Evolutionary conservation across 2,329 filamentous ascomycete species (phyloP), one percentile per base, ranked within the genome.

Genomic region (Metarhizium sp.): DNA sequence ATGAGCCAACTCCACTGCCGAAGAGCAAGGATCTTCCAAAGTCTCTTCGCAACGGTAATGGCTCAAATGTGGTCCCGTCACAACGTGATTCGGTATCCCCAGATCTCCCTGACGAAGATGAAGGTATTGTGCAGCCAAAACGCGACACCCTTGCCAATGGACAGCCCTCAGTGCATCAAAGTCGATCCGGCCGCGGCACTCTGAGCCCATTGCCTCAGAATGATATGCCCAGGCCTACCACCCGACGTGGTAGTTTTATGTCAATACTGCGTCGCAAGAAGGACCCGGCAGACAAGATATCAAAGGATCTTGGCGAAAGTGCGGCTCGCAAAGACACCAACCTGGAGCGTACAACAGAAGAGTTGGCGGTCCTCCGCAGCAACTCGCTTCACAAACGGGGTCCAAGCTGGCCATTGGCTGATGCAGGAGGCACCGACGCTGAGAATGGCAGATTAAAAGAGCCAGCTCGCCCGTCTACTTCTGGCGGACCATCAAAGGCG

Each of bases 241-340:
- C 54, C 7, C 71, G 74, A 36, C 72, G 75, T 50, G 77, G 71
- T 55, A 81, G 79, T 58, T 70, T 85, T 57, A 77, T 84, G 69
- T 76, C 76, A 2, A 81, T 81, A 4, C 69, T 90, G n/a, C 80
- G 84, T 42, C 83, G 87, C 54, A 87, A 84, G 66, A 74, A 71
- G 46, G 76, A 80, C 58, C 63, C 72, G 30, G 64, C 71, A 55
- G 71, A 75, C 50, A 81, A 78, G 62, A 78, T 86, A 20, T 74
- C 78, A 36, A 81, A 82, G 42, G 78, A 78, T 25, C 63, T 72
- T 10, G 64, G 69, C 13, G 84, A 86, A 60, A 85, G 78, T 59
- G 78, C 79, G 2, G 82, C 84, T 1, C 74, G 84, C 10, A 75
- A 78, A 52, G 85, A 88, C 59, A 86, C 82, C 0, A 77, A 74